Conservation (phyloP, 352 stramenopile species). For the Phytophthora citricola region DNA sequence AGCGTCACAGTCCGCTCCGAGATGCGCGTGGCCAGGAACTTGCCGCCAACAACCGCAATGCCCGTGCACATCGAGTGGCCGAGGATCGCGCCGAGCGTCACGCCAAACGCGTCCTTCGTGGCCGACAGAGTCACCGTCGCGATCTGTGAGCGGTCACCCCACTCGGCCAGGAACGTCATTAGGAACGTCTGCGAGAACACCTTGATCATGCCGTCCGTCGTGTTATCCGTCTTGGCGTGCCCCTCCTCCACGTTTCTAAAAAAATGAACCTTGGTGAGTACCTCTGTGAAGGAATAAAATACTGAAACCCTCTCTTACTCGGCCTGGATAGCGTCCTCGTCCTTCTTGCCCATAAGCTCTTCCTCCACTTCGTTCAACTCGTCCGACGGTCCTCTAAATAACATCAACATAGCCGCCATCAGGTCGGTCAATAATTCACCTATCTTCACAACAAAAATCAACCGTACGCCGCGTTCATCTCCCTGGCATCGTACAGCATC, state of each 20-base stretch:
- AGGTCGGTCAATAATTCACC: conserved; percentile 3
- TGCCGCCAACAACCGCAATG: conserved; percentile 96
- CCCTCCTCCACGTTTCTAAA: conserved; percentile 42
- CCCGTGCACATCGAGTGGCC: conserved; percentile 98
- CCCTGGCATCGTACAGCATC: conserved; percentile 90
- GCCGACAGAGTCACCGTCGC: conserved; percentile 98
- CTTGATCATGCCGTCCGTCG: conserved; percentile 75
- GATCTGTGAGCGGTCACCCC: conserved; percentile 99
- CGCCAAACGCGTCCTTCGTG: conserved; percentile 94
- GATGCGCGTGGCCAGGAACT: conserved; percentile 98
- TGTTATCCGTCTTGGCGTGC: conserved; percentile 26
- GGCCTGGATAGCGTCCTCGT: conserved; percentile 49
- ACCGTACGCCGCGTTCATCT: conserved; percentile 79
- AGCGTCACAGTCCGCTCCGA: conserved; percentile 97
- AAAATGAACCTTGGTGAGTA: background rate
- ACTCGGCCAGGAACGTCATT: conserved; percentile 99
- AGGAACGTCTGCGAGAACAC: conserved; percentile 96
- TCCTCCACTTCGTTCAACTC: conserved; percentile 87
- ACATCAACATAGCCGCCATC: conserved; percentile 1
- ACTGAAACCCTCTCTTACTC: conserved; percentile 45
- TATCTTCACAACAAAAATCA: conserved; percentile 5
- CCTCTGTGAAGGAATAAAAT: background rate
- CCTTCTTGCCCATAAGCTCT: conserved; percentile 87
- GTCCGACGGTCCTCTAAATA: conserved; percentile 71
- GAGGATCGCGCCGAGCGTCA: conserved; percentile 96